A percentile compares a stretch with the other conserved stretches of the same genome.
phyloP scores from a whole-genome alignment of 2,329 filamentous ascomycete genomes.

The Aschersonia sp. region DNA sequence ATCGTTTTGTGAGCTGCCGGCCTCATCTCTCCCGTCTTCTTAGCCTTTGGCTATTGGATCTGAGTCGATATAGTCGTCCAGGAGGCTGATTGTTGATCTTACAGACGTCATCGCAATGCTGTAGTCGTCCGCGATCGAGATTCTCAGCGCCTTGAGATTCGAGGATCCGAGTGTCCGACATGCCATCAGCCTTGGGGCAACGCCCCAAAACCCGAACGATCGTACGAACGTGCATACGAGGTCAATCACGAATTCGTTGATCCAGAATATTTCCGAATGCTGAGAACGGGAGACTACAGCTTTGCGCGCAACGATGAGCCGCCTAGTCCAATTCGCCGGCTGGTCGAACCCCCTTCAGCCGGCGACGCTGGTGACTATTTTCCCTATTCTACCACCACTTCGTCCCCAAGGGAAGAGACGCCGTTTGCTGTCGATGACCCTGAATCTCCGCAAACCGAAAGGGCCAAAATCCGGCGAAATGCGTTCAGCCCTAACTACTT shows the following conservation, averaged over 20 bases:
- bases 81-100: background rate
- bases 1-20: conserved; percentile 58
- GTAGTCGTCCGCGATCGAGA: conserved; percentile 81
- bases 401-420: conserved; percentile 12
- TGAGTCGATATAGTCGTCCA: background rate
- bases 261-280: conserved; percentile 90
- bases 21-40: background rate
- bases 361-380: conserved; percentile 5
- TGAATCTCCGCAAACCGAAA: conserved; percentile 29
- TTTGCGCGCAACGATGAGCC: conserved; percentile 29
- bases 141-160: conserved; percentile 74
- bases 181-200: conserved; percentile 59
- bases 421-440: conserved; percentile 41
- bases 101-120: conserved; percentile 79
- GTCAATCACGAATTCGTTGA: conserved; percentile 55
- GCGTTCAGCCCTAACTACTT: conserved; percentile 93
- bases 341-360: conserved; percentile 29
- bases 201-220: conserved; percentile 28
- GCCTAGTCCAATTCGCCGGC: conserved; percentile 38
- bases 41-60: too few relatives aligned
- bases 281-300: conserved; percentile 41
- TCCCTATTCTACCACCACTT: conserved; percentile 7
- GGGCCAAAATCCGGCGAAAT: conserved; percentile 63
- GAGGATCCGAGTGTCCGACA: conserved; percentile 72
- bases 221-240: conserved; percentile 28